Evolutionary conservation across 2,329 filamentous ascomycete genomes (phyloP), one percentile per base, ranked within the genome.

Genomic region (Ceratocystis huliohia): DNA sequence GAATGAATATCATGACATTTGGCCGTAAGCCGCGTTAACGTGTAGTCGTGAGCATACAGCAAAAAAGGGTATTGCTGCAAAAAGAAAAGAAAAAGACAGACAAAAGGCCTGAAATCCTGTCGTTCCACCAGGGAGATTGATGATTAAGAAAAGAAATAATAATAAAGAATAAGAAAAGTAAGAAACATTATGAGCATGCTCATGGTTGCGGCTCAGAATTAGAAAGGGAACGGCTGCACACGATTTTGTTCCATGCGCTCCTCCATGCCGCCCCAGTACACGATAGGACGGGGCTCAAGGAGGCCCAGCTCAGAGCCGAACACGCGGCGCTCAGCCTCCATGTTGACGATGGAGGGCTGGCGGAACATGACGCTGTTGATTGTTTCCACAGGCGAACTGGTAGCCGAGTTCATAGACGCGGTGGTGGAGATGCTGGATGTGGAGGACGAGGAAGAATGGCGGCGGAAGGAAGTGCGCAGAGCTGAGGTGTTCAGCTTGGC

Each of bases 261-360:
- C 74, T 86, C 84, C 61, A 86, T 73, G 48, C 84, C 82, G 69
- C 81, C 82, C 80, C 83, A 86, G 75, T 84, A 85, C 65, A 85
- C 82, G 45, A 85, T 78, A 10, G 84, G 84, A 56, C 84, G 76
- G 1, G 84, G 84, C 74, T 87, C 84, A 30, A 87, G 78, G 20
- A 87, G 76, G 70, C 76, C 78, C 7, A 86, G 76, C 70, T 82
- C 82, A 64, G 76, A 76, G 8, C 78, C 77, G 65, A 82, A 84
- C 70, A 74, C 78, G 71, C 74, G 76, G 69, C 78, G 79, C 74
- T 86, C 83, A 71, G 82, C 82, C 71, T 85, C 81, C 68, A 84
- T 75, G 71, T 81, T 78, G n/a, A 81, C 72, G 69, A 84, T 79
- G 20, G 81, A 83, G 13, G 82, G 81, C 70, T 83, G 82, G n/a